phyloP scores from a whole-genome alignment of 345 rosid species.

The Conringia planisiliqua region DNA sequence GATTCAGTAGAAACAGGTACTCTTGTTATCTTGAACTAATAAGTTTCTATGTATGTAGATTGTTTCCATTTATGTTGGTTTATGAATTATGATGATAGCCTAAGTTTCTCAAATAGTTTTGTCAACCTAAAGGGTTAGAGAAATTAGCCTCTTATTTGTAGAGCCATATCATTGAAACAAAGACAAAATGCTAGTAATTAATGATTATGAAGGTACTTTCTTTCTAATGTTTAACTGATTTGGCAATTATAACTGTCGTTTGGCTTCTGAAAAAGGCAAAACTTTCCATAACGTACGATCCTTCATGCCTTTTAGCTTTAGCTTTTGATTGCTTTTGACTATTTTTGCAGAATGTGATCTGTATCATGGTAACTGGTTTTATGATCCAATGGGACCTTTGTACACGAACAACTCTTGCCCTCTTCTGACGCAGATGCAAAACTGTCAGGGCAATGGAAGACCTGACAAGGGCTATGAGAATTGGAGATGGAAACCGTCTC shows the following conservation, averaged over 20 bases:
- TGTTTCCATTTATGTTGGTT: background rate
- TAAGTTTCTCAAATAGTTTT: background rate
- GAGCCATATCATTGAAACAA: background rate
- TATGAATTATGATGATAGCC: background rate
- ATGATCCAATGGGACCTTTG: conserved; percentile 66
- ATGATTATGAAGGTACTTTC: background rate
- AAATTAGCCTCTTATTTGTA: background rate
- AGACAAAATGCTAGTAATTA: background rate
- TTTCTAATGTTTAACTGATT: background rate
- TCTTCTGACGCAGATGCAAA: conserved; percentile 86
- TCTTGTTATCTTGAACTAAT: background rate
- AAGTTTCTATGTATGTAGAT: background rate
- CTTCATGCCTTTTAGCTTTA: background rate
- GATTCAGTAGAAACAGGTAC: conserved; percentile 52
- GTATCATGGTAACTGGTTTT: conserved; percentile 73
- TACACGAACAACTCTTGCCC: conserved; percentile 94
- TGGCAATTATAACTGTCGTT: background rate
- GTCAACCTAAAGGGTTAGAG: background rate
- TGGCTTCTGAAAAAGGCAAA: no score
- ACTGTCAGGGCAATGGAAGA: conserved; percentile 97
- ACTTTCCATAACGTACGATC: background rate
- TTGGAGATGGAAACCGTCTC: conserved; percentile 89
- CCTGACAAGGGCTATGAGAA: conserved; percentile 81
- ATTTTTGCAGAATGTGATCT: conserved; percentile 70
- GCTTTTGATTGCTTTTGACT: background rate